Base-by-base conservation (phyloP, 202 grass and related monocot species). In the Panicum virgatum region DNA sequence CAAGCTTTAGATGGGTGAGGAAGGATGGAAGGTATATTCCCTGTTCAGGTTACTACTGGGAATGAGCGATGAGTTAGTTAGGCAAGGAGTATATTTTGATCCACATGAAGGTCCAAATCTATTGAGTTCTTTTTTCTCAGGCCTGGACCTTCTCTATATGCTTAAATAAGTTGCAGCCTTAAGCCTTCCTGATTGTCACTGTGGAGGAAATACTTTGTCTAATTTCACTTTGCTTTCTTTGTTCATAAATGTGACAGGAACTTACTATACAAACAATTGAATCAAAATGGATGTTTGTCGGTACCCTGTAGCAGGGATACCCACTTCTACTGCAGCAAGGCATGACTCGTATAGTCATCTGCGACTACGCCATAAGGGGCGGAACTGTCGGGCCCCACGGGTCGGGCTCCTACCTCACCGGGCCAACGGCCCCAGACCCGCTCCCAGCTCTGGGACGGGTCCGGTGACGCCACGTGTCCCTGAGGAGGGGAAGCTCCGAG, bases 1-100 rank as follows among this genome's bases (percentile, higher is more conserved):
- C 7, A 32, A 71, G 44, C 29, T 82, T 63, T 82, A n/a, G 16
- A 53, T 53, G 48, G 7, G 38, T n/a, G 43, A 11, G 32, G 26
- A 86, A 51, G 53, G 53, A 19, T 34, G 27, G 25, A 53, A 87
- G 32, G 69, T 50, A 58, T 85, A 79, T 77, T 77, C 52, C 46
- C 26, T 44, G 18, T 53, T 78, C 18, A 79, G 56, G 66, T 66
- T 66, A 45, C 34, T 20, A 39, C 23, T 3, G 5, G 12, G 32
- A 53, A 63, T 32, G 18, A 64, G 26, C n/a, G 6, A 12, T 47
- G 71, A 40, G 53, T 77, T 37, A 52, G 44, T 62, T 72, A 36
- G 14, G 23, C 19, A 54, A 73, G 57, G 67, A 64, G 73, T 80
- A 85, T 44, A 12, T 66, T 75, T 61, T 65, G 18, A 65, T 54